A percentile compares a stretch with the other conserved stretches of the same genome.
Evolutionary conservation across 1,284 basidiomycete species (phyloP).

Genomic region (Agroathelia rolfsii): DNA sequence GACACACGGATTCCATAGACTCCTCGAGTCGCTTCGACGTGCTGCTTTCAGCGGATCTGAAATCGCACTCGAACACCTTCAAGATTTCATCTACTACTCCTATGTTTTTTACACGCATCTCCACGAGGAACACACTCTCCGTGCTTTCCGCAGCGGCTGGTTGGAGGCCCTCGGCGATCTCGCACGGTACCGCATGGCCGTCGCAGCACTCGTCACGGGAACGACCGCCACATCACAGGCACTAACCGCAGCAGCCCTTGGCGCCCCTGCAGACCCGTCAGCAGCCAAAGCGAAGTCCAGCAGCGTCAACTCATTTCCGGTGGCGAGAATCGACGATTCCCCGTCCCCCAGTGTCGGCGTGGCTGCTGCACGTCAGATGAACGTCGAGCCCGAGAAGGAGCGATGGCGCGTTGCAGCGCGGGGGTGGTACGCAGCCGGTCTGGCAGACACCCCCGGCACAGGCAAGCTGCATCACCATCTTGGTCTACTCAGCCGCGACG

Average conservation of each 20-base stretch:
- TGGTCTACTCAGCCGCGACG: slow-evolving; percentile 49
- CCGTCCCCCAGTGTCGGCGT: slow-evolving; percentile 53
- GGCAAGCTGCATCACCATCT: slow-evolving; percentile 66
- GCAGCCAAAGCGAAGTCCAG: slow-evolving; percentile 11
- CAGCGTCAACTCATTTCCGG: slow-evolving; percentile 17
- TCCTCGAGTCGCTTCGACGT: slow-evolving; percentile 83
- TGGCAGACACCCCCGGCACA: slow-evolving; percentile 57
- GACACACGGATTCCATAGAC: slow-evolving; percentile 84
- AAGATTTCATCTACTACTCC: slow-evolving; percentile 62
- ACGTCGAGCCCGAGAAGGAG: slow-evolving; percentile 85
- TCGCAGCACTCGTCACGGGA: slow-evolving; percentile 29
- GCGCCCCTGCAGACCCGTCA: slow-evolving; percentile 13
- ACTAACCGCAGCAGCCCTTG: slow-evolving; percentile 14
- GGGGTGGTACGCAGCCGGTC: slow-evolving; percentile 62
- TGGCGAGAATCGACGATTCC: slow-evolving; percentile 26
- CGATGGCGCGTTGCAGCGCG: slow-evolving; percentile 62
- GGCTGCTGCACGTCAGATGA: slow-evolving; percentile 78
- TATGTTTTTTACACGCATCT: slow-evolving; percentile 63
- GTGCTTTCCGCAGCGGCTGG: slow-evolving; percentile 49
- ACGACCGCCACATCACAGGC: slow-evolving; percentile 17
- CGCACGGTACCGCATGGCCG: slow-evolving; percentile 63
- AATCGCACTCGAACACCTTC: slow-evolving; percentile 60
- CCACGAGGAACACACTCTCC: slow-evolving; percentile 48
- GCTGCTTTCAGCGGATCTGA: slow-evolving; percentile 59
- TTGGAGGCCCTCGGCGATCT: slow-evolving; percentile 70